These are phyloP conservation scores for Populus tomentosa DNA, from an alignment of 441 rosid genomes.

Conservation along the genomic window DNA sequence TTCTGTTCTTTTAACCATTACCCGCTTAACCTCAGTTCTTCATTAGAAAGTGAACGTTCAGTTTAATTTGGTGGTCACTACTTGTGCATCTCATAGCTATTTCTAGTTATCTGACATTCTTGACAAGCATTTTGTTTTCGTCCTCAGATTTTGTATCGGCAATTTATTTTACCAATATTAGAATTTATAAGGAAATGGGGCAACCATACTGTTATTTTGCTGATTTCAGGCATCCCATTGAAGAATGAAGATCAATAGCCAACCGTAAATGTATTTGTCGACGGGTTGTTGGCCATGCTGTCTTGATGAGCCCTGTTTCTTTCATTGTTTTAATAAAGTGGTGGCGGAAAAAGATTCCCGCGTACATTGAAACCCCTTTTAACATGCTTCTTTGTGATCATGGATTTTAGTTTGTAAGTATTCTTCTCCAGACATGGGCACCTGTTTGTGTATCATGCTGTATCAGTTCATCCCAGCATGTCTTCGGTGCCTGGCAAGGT, in stretches of 20 bases:
- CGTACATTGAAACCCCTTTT: constrained; percentile 1
- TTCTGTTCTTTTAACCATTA: neutral
- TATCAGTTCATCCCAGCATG: neutral
- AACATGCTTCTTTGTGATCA: constrained; percentile 12
- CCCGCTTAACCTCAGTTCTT: neutral
- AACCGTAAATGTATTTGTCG: constrained; percentile 4
- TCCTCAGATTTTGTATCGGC: neutral
- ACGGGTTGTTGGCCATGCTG: neutral
- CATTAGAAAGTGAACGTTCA: neutral
- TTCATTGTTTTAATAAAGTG: constrained; percentile 24
- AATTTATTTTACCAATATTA: neutral
- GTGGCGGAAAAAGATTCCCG: constrained; percentile 10
- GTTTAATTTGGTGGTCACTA: neutral
- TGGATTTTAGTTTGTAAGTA: neutral
- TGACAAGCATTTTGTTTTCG: neutral
- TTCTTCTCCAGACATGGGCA: neutral
- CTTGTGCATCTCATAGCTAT: neutral
- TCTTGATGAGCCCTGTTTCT: constrained; percentile 6
- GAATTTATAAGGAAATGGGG: neutral
- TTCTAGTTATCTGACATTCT: neutral
- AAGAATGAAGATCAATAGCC: neutral
- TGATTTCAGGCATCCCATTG: constrained; percentile 16
- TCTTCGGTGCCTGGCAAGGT: neutral
- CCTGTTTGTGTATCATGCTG: neutral
- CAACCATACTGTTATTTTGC: neutral